Percentiles rank a stretch among this genome's conserved stretches.
Conservation (phyloP, 441 rosid genomes). For the Oxalis stricta region DNA sequence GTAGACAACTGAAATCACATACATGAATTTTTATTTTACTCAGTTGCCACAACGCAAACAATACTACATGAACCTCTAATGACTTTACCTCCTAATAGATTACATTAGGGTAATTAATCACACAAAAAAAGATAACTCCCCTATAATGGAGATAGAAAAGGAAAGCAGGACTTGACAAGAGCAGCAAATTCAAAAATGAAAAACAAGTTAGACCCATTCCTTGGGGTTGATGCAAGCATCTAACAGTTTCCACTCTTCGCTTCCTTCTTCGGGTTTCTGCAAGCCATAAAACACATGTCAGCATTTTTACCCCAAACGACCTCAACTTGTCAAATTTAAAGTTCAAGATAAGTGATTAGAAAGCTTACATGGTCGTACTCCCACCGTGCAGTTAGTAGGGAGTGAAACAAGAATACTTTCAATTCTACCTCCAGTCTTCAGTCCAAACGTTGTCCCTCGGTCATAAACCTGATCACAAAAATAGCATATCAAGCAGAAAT, state of each 20-base stretch:
- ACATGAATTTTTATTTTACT: no score
- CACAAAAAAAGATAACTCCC: no score
- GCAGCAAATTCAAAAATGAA: no score
- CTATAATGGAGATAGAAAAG: no score
- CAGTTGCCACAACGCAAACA: no score
- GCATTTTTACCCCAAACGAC: neutral
- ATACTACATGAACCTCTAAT: no score
- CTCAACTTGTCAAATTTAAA: neutral
- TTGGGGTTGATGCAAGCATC: slow-evolving; percentile 96
- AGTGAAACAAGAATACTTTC: slow-evolving; percentile 96
- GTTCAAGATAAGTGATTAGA: neutral
- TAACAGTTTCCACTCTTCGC: slow-evolving; percentile 90
- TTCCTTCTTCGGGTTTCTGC: slow-evolving; percentile 93
- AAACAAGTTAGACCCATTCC: slow-evolving; percentile 59
- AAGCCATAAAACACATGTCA: slow-evolving; percentile 1
- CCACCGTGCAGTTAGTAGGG: slow-evolving; percentile 88
- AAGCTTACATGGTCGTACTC: slow-evolving; percentile 86
- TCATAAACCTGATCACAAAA: slow-evolving; percentile 62
- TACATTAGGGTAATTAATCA: no score
- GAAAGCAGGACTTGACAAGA: no score
- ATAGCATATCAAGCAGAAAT: slow-evolving; percentile 3
- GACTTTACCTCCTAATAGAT: no score
- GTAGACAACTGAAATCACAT: no score
- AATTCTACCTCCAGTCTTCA: slow-evolving; percentile 91
- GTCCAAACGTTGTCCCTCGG: slow-evolving; percentile 91